These are phyloP conservation scores for Gnaphalium uliginosum DNA, from an alignment of 129 eudicot species.

Conservation along the genomic window DNA sequence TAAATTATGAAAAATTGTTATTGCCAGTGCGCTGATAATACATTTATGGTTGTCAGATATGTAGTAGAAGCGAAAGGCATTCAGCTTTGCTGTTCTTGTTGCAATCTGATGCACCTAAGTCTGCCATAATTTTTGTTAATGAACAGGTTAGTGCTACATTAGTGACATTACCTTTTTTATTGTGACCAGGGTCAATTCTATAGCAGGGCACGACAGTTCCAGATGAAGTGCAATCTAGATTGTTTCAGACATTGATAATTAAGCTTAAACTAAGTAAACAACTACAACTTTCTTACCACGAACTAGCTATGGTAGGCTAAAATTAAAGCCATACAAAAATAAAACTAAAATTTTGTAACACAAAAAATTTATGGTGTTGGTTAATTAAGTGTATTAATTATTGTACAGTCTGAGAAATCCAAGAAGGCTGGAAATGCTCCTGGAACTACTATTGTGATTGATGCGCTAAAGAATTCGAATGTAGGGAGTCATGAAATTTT, in stretches of 20 bases:
- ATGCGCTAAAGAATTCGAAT: slow-evolving; percentile 58
- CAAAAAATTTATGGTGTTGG: not conserved
- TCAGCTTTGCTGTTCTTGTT: slow-evolving; percentile 58
- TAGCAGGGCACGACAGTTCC: not conserved
- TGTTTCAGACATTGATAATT: not conserved
- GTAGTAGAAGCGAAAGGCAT: slow-evolving; percentile 58
- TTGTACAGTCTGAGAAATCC: slow-evolving; percentile 83
- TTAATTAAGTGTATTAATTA: slow-evolving; percentile 14
- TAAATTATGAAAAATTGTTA: not conserved
- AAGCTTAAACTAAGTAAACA: not conserved
- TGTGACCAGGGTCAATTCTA: not conserved
- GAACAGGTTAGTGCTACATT: slow-evolving; percentile 67
- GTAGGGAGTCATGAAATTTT: slow-evolving; percentile 48
- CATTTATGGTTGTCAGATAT: slow-evolving; percentile 50
- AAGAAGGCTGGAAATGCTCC: slow-evolving; percentile 83
- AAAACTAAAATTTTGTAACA: not conserved
- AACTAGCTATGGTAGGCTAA: not conserved
- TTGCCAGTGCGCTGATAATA: slow-evolving; percentile 19
- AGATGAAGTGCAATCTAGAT: not conserved
- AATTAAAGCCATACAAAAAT: not conserved
- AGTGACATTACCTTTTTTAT: not conserved
- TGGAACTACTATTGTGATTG: slow-evolving; percentile 56
- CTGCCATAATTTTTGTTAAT: slow-evolving; percentile 87
- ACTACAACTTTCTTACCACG: not conserved
- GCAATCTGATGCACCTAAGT: slow-evolving; percentile 75